Evolutionary conservation across 371 early-diverging fungal genomes (phyloP).

Genomic region (Entomophthora muscae): DNA sequence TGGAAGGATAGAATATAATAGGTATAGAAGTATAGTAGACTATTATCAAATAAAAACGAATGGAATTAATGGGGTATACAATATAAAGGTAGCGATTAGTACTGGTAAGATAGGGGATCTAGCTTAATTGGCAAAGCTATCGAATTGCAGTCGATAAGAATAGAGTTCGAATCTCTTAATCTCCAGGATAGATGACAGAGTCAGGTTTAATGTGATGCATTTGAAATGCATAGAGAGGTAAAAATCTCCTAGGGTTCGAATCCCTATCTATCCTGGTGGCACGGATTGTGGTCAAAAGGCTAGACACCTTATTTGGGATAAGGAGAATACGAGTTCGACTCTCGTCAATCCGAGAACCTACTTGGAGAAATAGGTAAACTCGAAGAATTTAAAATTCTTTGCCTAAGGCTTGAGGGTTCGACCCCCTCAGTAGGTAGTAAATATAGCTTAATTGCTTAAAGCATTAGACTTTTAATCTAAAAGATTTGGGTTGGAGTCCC

Average conservation of each 20-base stretch:
- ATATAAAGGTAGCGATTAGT: background rate
- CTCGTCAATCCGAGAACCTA: too few relatives aligned
- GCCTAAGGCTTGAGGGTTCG: too few relatives aligned
- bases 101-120: background rate
- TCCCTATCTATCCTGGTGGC: background rate
- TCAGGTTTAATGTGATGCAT: background rate
- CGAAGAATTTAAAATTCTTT: too few relatives aligned
- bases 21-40: background rate
- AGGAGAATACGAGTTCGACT: too few relatives aligned
- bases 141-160: background rate
- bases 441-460: too few relatives aligned
- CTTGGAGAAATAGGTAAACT: too few relatives aligned
- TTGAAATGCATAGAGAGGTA: background rate
- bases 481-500: too few relatives aligned
- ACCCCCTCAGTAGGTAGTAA: too few relatives aligned
- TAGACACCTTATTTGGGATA: too few relatives aligned
- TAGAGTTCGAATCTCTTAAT: background rate
- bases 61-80: background rate
- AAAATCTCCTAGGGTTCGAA: background rate
- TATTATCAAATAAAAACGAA: background rate
- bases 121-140: background rate
- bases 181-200: background rate
- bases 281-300: too few relatives aligned
- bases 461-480: too few relatives aligned
- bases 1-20: background rate